phyloP scores from a whole-genome alignment of 129 eudicot species.

The Centella asiatica region DNA sequence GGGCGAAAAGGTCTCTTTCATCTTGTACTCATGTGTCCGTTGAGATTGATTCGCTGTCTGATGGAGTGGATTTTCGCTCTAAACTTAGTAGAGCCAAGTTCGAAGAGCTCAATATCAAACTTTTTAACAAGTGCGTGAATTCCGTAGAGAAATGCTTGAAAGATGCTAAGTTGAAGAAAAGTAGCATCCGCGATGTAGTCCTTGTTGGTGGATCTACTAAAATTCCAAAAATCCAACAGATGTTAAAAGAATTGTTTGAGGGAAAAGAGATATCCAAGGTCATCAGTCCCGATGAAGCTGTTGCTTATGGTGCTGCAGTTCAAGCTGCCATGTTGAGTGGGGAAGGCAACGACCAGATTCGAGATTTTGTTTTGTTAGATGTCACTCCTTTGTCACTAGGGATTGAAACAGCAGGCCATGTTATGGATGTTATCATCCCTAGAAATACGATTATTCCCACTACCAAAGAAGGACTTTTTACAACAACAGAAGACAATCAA shows the following conservation, averaged over 20 bases:
- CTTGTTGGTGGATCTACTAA: slow-evolving; percentile 28
- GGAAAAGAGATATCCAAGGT: too few relatives aligned
- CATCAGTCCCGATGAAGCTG: too few relatives aligned
- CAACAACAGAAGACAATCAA: slow-evolving; percentile 23
- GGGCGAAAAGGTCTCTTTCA: neutral
- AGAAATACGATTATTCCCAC: slow-evolving; percentile 33
- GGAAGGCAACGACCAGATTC: slow-evolving; percentile 23
- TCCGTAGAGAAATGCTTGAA: too few relatives aligned
- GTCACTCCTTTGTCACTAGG: slow-evolving; percentile 36
- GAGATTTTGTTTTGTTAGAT: slow-evolving; percentile 23
- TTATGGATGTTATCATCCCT: slow-evolving; percentile 26
- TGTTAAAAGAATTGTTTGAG: slow-evolving; percentile 11
- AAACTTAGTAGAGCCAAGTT: slow-evolving; percentile 17
- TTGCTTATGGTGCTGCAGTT: slow-evolving; percentile 22
- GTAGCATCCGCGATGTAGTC: slow-evolving; percentile 22
- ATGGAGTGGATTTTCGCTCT: too few relatives aligned
- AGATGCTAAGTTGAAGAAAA: slow-evolving; percentile 34
- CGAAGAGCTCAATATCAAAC: too few relatives aligned
- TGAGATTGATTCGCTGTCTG: neutral
- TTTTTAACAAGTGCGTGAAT: too few relatives aligned
- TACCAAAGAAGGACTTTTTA: slow-evolving; percentile 13
- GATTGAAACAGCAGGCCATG: slow-evolving; percentile 13
- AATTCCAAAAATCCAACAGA: slow-evolving; percentile 30
- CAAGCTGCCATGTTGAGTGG: slow-evolving; percentile 29
- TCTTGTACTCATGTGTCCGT: neutral